Base-by-base conservation (phyloP, 192 early-diverging fungal species). In the Spizellomyces punctatus region DNA sequence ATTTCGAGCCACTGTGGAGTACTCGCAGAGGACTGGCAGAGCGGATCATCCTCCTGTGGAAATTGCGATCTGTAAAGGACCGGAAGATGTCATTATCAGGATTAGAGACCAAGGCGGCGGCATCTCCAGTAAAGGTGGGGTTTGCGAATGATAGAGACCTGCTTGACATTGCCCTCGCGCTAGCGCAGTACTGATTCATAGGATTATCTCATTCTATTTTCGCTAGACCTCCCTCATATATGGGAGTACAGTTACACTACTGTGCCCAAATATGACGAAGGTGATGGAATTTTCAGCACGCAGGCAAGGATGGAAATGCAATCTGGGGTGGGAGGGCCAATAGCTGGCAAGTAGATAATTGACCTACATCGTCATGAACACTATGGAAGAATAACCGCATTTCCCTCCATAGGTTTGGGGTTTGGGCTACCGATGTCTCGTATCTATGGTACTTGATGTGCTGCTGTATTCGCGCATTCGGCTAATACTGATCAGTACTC, bases 241-340 rank as follows among this genome's bases (percentile, higher is more conserved):
- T 98, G 95, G 83, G 94, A 98, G 64, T 98, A 96, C 78, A 93
- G 90, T 5, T 96, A 90, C 80, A 95, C 96, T 10, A 95, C 95
- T 5, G 92, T 95, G 17, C 83, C 89, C 58, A 85, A 87, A 44
- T 80, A 81, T 42, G 84, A 87, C 55, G 89, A 91, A 10, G 67
- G 77, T 45, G 83, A 79, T 17, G 80, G 81, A 54, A 89, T 93
- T 52, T 91, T 98, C 75, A 84, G 86, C 41, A 81, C 88, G 52
- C 93, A 95, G 60, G 74, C 73, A 6, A 85, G 91, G 36, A 78
- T 95, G 63, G 86, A 83, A 6, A 91, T 98, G 86, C 94, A 96
- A 80, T 81, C 89, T 69, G 93, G 93, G 9, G 80, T 93, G 6
- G 96, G 96, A 55, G 96, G 96, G 0, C 96, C 96, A 0, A 95